Evolutionary conservation across 768 basidiomycete species (phyloP), one percentile per base, ranked within the genome.

Genomic region (Russula emetica): DNA sequence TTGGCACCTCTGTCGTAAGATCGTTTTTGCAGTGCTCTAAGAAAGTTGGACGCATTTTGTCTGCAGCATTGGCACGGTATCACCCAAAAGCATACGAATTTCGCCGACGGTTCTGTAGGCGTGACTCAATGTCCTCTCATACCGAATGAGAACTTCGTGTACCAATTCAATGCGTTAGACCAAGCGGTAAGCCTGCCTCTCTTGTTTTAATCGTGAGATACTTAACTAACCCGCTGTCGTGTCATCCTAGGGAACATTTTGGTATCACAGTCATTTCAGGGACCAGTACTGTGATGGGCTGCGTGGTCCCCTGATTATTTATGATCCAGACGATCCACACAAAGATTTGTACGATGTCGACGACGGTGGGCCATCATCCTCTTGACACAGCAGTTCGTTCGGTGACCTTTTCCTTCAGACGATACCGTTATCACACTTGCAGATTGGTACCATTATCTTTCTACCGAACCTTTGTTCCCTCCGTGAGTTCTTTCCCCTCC

Each of bases 361-460:
- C 54, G 61, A 74, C 49, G 72, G 72, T 72, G 2, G 67, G n/a
- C 28, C 53, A 10, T 2, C 34, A 2, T 13, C 26, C 4, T 13
- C 10, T 18, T 0, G 16, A 6, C 6, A 26, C 2, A 20, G 7
- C 18, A 30, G 32, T 28, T 24, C 51, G 1, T 24, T 30, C 2
- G 2, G 11, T 63, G 51, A 63, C 22, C 2, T 8, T 24, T n/a
- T 30, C 38, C 7, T 4, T 3, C 42, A 73, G 81, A 82, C 72
- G 71, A 71, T 10, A 83, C 82, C 8, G 69, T 83, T 38, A 79
- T 82, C 63, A 80, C 78, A 0, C 72, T 82, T 6, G 76, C 77
- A 1, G 81, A 82, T 63, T 82, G 81, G 57, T 65, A 52, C 56
- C 69, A 71, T 55, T 70, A 64, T 36, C 64, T 62, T 24, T 51